Base-by-base conservation (phyloP, 306 rosid species). In the Prunus fruticosa region DNA sequence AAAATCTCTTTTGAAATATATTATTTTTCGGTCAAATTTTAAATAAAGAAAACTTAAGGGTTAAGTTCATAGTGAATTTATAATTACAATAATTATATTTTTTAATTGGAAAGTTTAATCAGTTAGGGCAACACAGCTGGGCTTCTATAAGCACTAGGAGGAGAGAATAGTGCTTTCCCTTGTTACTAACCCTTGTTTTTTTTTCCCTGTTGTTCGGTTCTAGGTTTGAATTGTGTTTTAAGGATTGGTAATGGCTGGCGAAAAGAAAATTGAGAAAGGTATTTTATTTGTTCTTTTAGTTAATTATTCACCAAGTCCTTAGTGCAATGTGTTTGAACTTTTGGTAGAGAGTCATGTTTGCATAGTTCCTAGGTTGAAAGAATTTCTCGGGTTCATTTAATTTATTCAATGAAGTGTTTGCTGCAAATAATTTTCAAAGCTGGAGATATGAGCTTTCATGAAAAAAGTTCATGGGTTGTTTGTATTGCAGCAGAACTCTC, bases 191-290 rank as follows among this genome's bases (percentile, higher is more conserved):
- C 53, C 41, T 73, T 15, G 51, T 49, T 27, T 53, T 71, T 47
- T 27, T 14, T 7, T 69, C 16, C 25, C 15, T 20, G 71, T 71
- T 71, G 75, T 23, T 68, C 69, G 34, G 30, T 82, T 82, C 34
- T 30, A 84, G 86, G 75, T 18, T 38, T 47, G 58, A 52, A 19
- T 15, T 43, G 47, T 54, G 51, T 50, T 41, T 67, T 46, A 3
- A 68, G 50, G 71, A 71, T 43, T 82, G 78, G 58, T 58, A 34
- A 86, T 86, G 90, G 78, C 82, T 9, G 72, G 83, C 43, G 82
- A 76, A 43, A 71, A 78, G 84, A 77, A 73, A 76, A 72, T 80
- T 25, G 76, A 76, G 76, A 80, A 76, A 51, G 30, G 90, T 88
- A 78, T 83, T 63, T 78, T 47, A 64, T 5, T 38, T 80, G 19